Evolutionary conservation across 305 asterid genomes (phyloP), one percentile per base, ranked within the genome.

Genomic region (Euphrasia arctica): DNA sequence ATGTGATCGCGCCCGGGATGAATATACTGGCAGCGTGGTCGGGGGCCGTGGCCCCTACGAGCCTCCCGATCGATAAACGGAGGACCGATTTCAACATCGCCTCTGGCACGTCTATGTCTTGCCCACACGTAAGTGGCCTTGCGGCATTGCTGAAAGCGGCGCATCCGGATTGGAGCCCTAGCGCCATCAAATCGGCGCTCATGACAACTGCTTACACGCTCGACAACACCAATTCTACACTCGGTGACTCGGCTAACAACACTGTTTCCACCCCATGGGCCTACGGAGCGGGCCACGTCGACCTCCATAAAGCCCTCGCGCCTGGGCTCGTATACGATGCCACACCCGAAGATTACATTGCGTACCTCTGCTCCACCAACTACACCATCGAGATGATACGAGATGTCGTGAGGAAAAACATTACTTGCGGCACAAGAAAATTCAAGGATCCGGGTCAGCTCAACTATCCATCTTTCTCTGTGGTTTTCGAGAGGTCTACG

Each of bases 391-490:
- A 69, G 6, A 79, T 74, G 62, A 48, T 91, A 10, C 84, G 5
- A 32, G 36, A 75, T 60, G 25, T 76, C 9, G 71, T 89, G 11
- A 81, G 68, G 43, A 85, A 80, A 70, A 89, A 87, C 28, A 56
- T 82, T 60, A 82, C 89, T 2, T 91, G 98, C 56, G 34, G 85
- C 5, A 4, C 36, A 1, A 78, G 69, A 71, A 83, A 69, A 58
- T 74, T 81, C 65, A 63, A 47, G 0, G 84, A 83, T 51, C 96
- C 96, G 0, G 93, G 96, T 25, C 90, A 87, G 73, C 87, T 91
- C 56, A 91, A 91, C 77, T 91, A 91, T 54, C 98, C 98, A 0
- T 91, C 95, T 0, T 91, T 91, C 80, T 85, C 96, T 0, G 84
- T 89, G 27, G 27, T 82, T 59, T 89, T 86, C 0, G 81, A 79